A percentile compares a stretch with the other conserved stretches of the same genome.
phyloP scores from a whole-genome alignment of 345 rosid species.

The Salix koriyanagi region DNA sequence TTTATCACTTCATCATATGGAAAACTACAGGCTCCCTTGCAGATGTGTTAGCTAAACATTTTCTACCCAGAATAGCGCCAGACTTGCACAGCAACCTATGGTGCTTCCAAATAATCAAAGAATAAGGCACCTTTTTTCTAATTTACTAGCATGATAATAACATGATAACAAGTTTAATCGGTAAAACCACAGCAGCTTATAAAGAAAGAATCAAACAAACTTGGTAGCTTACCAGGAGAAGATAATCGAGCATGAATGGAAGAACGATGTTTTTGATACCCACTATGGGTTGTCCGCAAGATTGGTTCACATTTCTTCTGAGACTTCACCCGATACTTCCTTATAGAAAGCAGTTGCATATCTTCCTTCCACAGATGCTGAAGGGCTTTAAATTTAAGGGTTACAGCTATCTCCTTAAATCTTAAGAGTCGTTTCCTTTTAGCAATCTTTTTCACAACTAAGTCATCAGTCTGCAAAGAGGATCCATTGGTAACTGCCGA shows the following conservation, averaged over 20 bases:
- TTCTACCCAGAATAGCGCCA: background rate
- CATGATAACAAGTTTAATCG: background rate
- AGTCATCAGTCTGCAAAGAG: slow-evolving; percentile 29
- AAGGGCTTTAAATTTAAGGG: slow-evolving; percentile 74
- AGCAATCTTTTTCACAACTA: slow-evolving; percentile 44
- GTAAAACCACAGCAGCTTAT: background rate
- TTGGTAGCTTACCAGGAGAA: slow-evolving; percentile 52
- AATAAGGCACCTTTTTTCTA: background rate
- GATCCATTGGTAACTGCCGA: slow-evolving; percentile 25
- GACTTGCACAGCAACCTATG: background rate
- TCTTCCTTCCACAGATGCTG: slow-evolving; percentile 88
- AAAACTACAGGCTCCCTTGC: background rate
- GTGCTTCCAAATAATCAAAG: background rate
- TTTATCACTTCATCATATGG: background rate
- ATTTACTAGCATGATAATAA: background rate
- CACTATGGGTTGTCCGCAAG: slow-evolving; percentile 43
- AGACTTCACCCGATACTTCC: slow-evolving; percentile 59
- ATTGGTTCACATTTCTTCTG: slow-evolving; percentile 57
- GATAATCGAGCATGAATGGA: slow-evolving; percentile 60
- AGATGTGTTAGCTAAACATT: background rate
- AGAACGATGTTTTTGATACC: slow-evolving; percentile 57
- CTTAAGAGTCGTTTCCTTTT: slow-evolving; percentile 40
- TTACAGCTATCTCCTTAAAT: slow-evolving; percentile 72
- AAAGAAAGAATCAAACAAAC: background rate
- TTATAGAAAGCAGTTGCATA: slow-evolving; percentile 42